These are phyloP conservation scores for Bothriochloa decipiens DNA, from an alignment of 176 grass and related monocot species.

Conservation along the genomic window DNA sequence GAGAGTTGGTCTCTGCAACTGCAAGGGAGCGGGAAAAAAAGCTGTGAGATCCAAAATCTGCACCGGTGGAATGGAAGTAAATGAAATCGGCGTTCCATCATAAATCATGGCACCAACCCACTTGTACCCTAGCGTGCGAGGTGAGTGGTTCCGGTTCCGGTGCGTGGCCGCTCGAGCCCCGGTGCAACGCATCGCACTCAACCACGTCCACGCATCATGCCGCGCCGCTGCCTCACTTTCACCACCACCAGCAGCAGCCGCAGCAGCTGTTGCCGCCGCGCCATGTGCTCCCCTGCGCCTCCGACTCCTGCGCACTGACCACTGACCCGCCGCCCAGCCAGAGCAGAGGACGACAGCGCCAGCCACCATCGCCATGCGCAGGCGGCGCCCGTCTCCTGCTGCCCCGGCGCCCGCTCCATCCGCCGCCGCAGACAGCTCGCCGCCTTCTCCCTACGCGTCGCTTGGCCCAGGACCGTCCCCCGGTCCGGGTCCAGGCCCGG, in stretches of 20 bases:
- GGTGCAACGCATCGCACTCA: background rate
- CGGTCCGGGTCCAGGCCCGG: background rate
- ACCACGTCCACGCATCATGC: slow-evolving; percentile 5
- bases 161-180: no score
- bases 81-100: background rate
- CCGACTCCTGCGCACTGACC: slow-evolving; percentile 28
- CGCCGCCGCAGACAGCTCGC: slow-evolving; percentile 25
- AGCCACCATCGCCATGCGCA: background rate
- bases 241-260: background rate
- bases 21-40: background rate
- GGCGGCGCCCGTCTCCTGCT: slow-evolving; percentile 25
- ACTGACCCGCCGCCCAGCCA: no score
- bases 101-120: slow-evolving; percentile 40
- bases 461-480: background rate
- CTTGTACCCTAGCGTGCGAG: background rate
- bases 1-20: no score
- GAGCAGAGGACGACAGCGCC: background rate
- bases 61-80: background rate
- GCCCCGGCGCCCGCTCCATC: slow-evolving; percentile 28
- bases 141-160: background rate
- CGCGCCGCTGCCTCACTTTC: slow-evolving; percentile 6
- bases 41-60: background rate
- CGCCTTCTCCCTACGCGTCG: slow-evolving; percentile 37
- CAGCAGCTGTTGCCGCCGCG: background rate
- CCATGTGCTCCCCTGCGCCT: slow-evolving; percentile 26